Evolutionary conservation across 2,329 filamentous ascomycete genomes (phyloP), one percentile per base, ranked within the genome.

Genomic region (Sporothrix globosa): DNA sequence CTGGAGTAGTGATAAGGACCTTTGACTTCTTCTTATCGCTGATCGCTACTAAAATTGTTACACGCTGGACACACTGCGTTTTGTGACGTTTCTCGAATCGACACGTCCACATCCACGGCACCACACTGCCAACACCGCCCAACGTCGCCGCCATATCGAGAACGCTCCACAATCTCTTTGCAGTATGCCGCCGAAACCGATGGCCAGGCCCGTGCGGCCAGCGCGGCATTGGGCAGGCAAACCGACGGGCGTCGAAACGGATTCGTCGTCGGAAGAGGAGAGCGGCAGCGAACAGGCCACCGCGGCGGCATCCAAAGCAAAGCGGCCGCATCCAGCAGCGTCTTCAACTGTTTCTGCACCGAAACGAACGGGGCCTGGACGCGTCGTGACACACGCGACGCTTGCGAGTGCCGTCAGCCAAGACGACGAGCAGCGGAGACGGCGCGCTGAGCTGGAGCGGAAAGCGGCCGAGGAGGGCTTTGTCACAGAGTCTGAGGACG

Each of bases 161-260:
- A 48, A 19, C 11, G 14, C 27, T 24, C 41, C 53, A 19, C 44
- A 19, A 58, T 24, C 24, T 61, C 56, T 48, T 48, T 9, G 71
- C 73, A 76, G 60, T 46, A 88, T 87, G 86, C 90, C 91, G 73
- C 88, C 90, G 14, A 93, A 92, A 79, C 97, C 98, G 92, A 98
- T 95, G 73, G 93, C 94, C 73, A 97, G 97, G 77, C 93, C 92
- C 3, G 82, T 90, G 71, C 90, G 89, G 78, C 92, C 93, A 30
- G 88, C 90, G 75, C 91, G 96, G 70, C 91, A 97, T 77, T 90
- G 93, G 71, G 91, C 95, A 19, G 95, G 96, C 74, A 98, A 97
- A 80, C 84, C 90, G 19, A 82, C 85, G 2, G 86, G 83, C 9
- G 85, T 83, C 72, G 84, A 83, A 21, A 81, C 80, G 13, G 75